A percentile compares a stretch with the other conserved stretches of the same genome.
These are phyloP conservation scores for Salix exigua DNA, from an alignment of 345 rosid genomes.

Conservation along the genomic window DNA sequence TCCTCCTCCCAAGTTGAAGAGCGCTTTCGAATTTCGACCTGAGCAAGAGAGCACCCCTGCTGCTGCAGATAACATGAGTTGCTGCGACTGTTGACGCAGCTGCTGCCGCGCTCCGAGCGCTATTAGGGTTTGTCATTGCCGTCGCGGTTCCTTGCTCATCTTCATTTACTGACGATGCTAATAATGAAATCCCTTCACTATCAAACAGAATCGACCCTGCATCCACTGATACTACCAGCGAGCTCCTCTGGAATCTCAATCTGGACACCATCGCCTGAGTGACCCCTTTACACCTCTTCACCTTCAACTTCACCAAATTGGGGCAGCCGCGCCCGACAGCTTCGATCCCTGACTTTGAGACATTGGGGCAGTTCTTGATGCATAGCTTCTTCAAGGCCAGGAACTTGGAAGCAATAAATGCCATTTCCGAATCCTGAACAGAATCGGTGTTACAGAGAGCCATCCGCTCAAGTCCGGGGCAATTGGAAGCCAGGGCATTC, in stretches of 20 bases:
- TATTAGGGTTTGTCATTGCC: neutral
- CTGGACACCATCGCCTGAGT: slow-evolving; percentile 14
- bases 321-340: slow-evolving; percentile 38
- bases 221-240: slow-evolving; percentile 33
- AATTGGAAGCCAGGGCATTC: slow-evolving; percentile 31
- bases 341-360: slow-evolving; percentile 34
- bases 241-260: slow-evolving; percentile 16
- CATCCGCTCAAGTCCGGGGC: slow-evolving; percentile 37
- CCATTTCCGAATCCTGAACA: slow-evolving; percentile 37
- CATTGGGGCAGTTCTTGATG: slow-evolving; percentile 43
- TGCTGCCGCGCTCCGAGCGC: neutral
- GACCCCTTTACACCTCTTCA: slow-evolving; percentile 44
- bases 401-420: slow-evolving; percentile 33
- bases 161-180: neutral
- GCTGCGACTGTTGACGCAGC: neutral
- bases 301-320: slow-evolving; percentile 43
- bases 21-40: slow-evolving; percentile 28
- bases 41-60: slow-evolving; percentile 31
- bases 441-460: slow-evolving; percentile 42
- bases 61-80: slow-evolving; percentile 31
- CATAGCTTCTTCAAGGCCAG: slow-evolving; percentile 44
- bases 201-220: slow-evolving; percentile 20
- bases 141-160: neutral
- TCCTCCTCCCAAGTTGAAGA: slow-evolving; percentile 1
- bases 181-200: slow-evolving; percentile 3